Evolutionary conservation across 768 basidiomycete genomes (phyloP).

Genomic region (Dentipellis fragilis): DNA sequence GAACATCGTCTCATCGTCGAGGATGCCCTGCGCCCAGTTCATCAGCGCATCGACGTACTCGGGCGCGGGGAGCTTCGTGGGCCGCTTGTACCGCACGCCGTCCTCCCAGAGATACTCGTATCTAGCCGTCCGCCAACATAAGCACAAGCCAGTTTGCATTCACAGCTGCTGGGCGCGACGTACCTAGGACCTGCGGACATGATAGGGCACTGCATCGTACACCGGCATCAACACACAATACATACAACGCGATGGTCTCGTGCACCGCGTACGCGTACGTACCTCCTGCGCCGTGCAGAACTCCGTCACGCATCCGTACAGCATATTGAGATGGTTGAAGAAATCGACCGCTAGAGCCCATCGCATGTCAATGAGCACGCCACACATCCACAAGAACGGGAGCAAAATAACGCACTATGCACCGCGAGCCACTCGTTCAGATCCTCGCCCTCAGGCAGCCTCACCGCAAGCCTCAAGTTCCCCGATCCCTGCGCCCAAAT

Average conservation of each 20-base stretch:
- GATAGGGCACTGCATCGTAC: constrained; percentile 70
- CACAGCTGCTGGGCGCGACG: constrained; percentile 19
- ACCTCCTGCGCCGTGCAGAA: constrained; percentile 95
- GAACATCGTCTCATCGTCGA: constrained; percentile 89
- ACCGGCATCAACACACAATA: constrained; percentile 2
- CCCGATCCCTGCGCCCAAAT: constrained; percentile 68
- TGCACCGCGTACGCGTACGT: constrained; percentile 14
- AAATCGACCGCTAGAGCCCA: constrained; percentile 80
- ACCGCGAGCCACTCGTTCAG: constrained; percentile 99
- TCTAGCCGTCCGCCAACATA: constrained; percentile 25
- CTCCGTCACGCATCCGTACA: constrained; percentile 96
- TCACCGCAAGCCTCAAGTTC: constrained; percentile 85
- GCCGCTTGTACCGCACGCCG: constrained; percentile 75
- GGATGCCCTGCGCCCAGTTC: constrained; percentile 92
- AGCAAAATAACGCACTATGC: constrained; percentile 50
- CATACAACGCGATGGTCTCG: neutral
- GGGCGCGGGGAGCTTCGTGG: constrained; percentile 89
- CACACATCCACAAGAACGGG: neutral
- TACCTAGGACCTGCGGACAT: constrained; percentile 95
- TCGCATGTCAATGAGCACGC: neutral
- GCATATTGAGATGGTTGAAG: constrained; percentile 99
- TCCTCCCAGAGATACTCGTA: constrained; percentile 97
- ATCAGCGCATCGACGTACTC: constrained; percentile 97
- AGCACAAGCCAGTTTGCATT: no score
- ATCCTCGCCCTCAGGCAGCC: constrained; percentile 95